phyloP scores from a whole-genome alignment of 2,329 filamentous ascomycete genomes.

The Aphanocladium album region DNA sequence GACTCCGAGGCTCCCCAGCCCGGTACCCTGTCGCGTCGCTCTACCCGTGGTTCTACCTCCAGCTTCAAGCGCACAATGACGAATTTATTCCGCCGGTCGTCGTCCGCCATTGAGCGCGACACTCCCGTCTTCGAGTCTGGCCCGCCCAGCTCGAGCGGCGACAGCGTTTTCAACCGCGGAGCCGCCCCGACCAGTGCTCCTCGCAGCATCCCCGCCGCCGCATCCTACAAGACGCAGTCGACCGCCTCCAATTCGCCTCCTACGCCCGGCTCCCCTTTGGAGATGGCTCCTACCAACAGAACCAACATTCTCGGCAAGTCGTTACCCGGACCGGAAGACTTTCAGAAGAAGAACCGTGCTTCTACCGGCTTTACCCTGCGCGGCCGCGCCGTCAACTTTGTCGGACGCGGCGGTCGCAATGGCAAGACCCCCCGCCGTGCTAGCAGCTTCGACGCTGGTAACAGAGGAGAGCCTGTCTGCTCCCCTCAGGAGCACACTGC shows the following conservation, averaged over 20 bases:
- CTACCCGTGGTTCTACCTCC: constrained; percentile 37
- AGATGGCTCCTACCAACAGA: constrained; percentile 31
- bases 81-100: constrained; percentile 42
- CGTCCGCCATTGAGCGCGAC: constrained; percentile 27
- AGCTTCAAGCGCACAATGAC: constrained; percentile 48
- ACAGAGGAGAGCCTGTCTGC: constrained; percentile 22
- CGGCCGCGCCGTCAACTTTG: constrained; percentile 45
- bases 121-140: constrained; percentile 19
- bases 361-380: constrained; percentile 47
- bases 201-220: constrained; percentile 10
- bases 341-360: constrained; percentile 46
- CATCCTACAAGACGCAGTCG: constrained; percentile 41
- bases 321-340: constrained; percentile 40
- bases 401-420: constrained; percentile 23
- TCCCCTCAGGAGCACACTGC: constrained; percentile 21
- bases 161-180: constrained; percentile 24
- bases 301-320: constrained; percentile 22
- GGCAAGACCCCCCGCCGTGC: constrained; percentile 31
- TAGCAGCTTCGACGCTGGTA: constrained; percentile 44
- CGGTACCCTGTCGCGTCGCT: constrained; percentile 33
- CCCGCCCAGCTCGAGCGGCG: constrained; percentile 7
- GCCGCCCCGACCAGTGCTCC: constrained; percentile 33
- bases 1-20: constrained; percentile 15
- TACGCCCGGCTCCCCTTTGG: constrained; percentile 43
- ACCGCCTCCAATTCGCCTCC: constrained; percentile 47